Evolutionary conservation across 306 rosid genomes (phyloP).

Genomic region (Abrus pulchellus): DNA sequence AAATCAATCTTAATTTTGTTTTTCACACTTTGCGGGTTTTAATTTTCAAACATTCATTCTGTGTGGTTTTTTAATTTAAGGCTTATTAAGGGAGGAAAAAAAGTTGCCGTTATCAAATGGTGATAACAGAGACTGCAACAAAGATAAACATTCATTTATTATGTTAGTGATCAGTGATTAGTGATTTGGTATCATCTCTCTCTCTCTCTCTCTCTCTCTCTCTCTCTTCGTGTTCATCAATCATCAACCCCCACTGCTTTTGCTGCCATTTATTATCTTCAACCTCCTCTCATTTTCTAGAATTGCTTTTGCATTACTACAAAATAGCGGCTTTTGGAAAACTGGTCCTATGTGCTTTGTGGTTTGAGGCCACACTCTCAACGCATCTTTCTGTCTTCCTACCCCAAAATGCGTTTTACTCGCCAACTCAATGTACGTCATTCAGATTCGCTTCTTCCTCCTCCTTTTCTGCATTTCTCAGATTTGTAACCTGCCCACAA

Average conservation of each 20-base stretch:
- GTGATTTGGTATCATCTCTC: not conserved
- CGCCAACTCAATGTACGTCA: constrained; percentile 13
- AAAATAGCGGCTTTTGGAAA: constrained; percentile 7
- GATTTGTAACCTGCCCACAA: constrained; percentile 11
- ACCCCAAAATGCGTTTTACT: constrained; percentile 4
- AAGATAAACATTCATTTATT: not conserved
- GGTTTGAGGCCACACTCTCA: constrained; percentile 24
- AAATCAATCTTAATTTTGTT: too few relatives aligned
- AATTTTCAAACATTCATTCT: not conserved
- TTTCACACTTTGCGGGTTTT: too few relatives aligned
- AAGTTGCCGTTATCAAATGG: not conserved
- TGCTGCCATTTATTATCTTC: not conserved
- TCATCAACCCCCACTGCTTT: not conserved
- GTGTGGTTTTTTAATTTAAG: not conserved
- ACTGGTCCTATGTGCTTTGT: constrained; percentile 18
- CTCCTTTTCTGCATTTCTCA: not conserved
- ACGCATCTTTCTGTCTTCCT: constrained; percentile 33
- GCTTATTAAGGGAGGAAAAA: not conserved
- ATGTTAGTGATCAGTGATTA: not conserved
- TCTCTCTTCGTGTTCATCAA: not conserved
- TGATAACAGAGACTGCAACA: not conserved
- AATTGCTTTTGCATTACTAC: constrained; percentile 17
- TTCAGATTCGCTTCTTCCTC: constrained; percentile 37
- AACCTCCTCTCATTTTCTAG: constrained; percentile 6
- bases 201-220: not conserved